phyloP scores from a whole-genome alignment of 2,329 filamentous ascomycete species.

The Pestalotiopsis fici region DNA sequence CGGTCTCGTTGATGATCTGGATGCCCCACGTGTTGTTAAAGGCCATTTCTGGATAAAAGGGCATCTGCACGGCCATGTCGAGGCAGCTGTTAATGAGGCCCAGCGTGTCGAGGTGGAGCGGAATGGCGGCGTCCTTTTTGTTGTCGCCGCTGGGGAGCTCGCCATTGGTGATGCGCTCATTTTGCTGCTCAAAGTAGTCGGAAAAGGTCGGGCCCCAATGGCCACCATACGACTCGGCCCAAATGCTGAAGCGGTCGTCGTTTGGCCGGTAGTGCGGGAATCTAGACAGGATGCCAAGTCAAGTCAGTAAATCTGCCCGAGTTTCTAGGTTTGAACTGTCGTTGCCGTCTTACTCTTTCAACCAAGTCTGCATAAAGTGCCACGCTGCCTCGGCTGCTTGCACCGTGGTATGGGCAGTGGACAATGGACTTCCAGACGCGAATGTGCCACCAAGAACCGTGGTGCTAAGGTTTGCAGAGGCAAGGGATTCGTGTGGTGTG shows the following conservation, averaged over 20 bases:
- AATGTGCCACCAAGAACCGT: conserved; percentile 4
- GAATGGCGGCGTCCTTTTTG: background rate
- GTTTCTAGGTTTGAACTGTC: too few species aligned
- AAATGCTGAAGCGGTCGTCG: conserved; percentile 55
- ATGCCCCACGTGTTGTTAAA: conserved; percentile 68
- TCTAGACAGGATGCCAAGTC: too few species aligned
- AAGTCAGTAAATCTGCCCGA: too few species aligned
- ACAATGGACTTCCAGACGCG: background rate
- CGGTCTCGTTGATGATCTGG: conserved; percentile 50
- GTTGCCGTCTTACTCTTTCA: conserved; percentile 5
- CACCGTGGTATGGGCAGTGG: conserved; percentile 8
- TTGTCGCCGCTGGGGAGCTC: too few species aligned
- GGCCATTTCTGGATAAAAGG: conserved; percentile 58
- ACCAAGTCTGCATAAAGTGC: conserved; percentile 15
- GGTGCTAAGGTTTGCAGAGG: background rate
- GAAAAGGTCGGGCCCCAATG: conserved; percentile 16
- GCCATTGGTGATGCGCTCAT: background rate
- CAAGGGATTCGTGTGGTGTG: background rate
- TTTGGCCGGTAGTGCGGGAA: conserved; percentile 28
- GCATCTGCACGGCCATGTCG: conserved; percentile 63
- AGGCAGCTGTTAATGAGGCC: conserved; percentile 74
- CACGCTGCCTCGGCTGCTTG: conserved; percentile 8
- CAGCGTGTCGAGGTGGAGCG: conserved; percentile 58
- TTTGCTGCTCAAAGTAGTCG: conserved; percentile 8
- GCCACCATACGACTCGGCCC: conserved; percentile 19